Percentiles rank a stretch among this genome's conserved stretches.
These are phyloP conservation scores for Jatropha multifida DNA, from an alignment of 441 rosid genomes.

Conservation along the genomic window DNA sequence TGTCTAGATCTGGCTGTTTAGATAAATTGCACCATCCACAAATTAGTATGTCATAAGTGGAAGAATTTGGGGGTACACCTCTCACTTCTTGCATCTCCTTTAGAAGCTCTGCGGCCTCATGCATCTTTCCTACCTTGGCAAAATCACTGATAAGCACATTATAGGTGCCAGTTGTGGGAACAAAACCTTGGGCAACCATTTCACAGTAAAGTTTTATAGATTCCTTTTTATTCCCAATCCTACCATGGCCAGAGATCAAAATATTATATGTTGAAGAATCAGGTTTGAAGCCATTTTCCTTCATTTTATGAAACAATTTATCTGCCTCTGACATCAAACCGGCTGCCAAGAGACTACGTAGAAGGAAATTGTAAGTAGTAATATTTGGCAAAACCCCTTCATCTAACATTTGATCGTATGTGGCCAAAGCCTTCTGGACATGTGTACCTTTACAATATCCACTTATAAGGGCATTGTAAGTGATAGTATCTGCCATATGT, in stretches of 20 bases:
- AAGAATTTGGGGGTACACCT: conserved; percentile 57
- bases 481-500: conserved; percentile 45
- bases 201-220: conserved; percentile 65
- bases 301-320: conserved; percentile 57
- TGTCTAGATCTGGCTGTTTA: conserved; percentile 50
- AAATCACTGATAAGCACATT: conserved; percentile 71
- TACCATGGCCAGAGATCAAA: conserved; percentile 66
- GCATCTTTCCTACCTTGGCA: conserved; percentile 70
- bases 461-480: conserved; percentile 75
- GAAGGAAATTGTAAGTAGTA: conserved; percentile 68
- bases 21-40: conserved; percentile 72
- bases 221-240: conserved; percentile 69
- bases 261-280: conserved; percentile 67
- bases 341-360: conserved; percentile 56
- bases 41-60: conserved; percentile 73
- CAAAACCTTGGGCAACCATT: conserved; percentile 73
- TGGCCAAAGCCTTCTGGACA: conserved; percentile 47
- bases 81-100: conserved; percentile 71
- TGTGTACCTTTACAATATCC: conserved; percentile 69
- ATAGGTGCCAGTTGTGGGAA: conserved; percentile 77
- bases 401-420: conserved; percentile 50
- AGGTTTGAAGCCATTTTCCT: conserved; percentile 54
- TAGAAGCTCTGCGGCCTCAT: conserved; percentile 74
- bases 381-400: conserved; percentile 59
- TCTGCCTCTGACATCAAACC: conserved; percentile 53